Evolutionary conservation across 768 basidiomycete species (phyloP).

Genomic region (Suillus fuscotomentosus): DNA sequence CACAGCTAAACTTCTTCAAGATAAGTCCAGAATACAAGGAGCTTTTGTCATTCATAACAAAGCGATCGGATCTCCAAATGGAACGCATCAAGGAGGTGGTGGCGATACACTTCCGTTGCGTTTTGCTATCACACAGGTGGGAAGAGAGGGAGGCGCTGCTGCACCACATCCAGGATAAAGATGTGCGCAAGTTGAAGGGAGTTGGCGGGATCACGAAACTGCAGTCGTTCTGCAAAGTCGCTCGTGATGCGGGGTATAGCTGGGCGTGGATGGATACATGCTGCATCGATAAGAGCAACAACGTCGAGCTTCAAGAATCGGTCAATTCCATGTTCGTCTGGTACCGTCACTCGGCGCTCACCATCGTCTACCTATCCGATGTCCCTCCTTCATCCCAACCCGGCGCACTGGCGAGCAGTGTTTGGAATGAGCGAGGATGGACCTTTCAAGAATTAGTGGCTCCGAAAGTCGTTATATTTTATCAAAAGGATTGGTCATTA

Average conservation of each 20-base stretch:
- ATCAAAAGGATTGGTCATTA: neutral
- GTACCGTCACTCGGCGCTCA: neutral
- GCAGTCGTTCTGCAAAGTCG: neutral
- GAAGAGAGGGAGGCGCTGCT: neutral
- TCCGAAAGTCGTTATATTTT: neutral
- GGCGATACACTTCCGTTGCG: neutral
- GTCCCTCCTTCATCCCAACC: neutral
- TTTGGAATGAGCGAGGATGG: neutral
- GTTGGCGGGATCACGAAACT: neutral
- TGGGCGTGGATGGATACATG: neutral
- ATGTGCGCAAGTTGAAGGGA: neutral
- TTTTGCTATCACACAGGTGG: neutral
- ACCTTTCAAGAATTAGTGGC: neutral
- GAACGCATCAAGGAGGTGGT: neutral
- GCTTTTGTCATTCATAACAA: neutral
- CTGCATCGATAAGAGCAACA: neutral
- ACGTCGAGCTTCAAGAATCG: neutral
- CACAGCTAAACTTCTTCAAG: neutral
- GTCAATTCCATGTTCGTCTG: neutral
- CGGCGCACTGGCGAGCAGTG: neutral
- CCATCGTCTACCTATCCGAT: neutral
- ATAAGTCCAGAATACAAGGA: neutral
- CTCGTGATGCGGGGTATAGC: neutral
- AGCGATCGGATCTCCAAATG: neutral
- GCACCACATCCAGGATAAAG: neutral